Base-by-base conservation (phyloP, 306 rosid species). In the Citrullus mucosospermus region DNA sequence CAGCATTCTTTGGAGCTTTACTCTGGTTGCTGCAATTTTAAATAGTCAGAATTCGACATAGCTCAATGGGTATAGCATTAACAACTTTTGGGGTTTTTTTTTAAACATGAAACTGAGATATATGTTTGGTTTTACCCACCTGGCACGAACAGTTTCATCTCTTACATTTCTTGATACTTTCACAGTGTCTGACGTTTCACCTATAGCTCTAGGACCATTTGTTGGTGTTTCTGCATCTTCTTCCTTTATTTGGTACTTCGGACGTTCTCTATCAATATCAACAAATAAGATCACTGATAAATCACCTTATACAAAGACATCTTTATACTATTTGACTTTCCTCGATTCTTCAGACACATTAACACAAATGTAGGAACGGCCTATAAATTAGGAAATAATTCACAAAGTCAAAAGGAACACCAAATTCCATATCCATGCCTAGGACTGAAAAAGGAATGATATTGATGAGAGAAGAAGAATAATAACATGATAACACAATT, bases 261-360 rank as follows among this genome's bases (percentile, higher is more conserved):
- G 99, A 58, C 99, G 98, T 82, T 91, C 99, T 83, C 99, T 93
- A 83, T 78, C 80, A 85, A 75, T 77, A 83, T 80, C 80, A 80
- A 82, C 83, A 75, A 80, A 82, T 60, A 78, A 60, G 32, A 62
- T 78, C 57, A 77, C 25, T 28, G 61, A 77, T 16, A 43, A 32
- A 59, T 51, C 25, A 28, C 67, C 69, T 77, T 62, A 46, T 41
- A 48, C 38, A 53, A 28, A 53, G 63, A 34, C 30, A 74, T 53
- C n/a, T 25, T 54, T 32, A 72, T 50, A 72, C 13, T 18, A 74
- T 53, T 34, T 54, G 34, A 48, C 63, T 74, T 50, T 48, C 14
- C 76, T 25, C 44, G 13, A 73, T 50, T 50, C 46, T 15, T 53
- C 59, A 53, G 50, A 53, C 4, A 46, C 50, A 32, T 34, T 53